These are phyloP conservation scores for Peniophora sp. DNA, from an alignment of 1,284 basidiomycete species.

Conservation along the genomic window DNA sequence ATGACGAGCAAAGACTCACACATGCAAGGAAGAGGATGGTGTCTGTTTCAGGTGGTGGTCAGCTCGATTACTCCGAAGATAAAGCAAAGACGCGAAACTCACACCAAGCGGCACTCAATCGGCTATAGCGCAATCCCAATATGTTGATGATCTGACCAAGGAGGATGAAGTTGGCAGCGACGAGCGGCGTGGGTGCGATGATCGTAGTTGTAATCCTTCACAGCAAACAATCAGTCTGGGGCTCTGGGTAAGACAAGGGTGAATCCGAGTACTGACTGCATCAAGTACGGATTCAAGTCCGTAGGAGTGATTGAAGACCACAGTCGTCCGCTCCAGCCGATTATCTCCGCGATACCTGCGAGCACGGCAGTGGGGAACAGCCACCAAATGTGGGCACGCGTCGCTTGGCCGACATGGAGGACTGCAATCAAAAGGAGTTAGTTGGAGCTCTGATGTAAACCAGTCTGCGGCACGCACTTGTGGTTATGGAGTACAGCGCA, in stretches of 20 bases:
- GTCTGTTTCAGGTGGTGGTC: constrained; percentile 2
- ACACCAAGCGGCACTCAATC: constrained; percentile 24
- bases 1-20: background rate
- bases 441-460: background rate
- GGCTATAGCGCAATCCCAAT: constrained; percentile 29
- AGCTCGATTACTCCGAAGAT: too few species aligned
- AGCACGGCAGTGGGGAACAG: constrained; percentile 27
- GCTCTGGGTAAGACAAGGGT: background rate
- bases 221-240: background rate
- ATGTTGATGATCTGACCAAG: constrained; percentile 25
- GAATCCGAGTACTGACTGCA: background rate
- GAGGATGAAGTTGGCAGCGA: constrained; percentile 32
- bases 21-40: constrained; percentile 6
- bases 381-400: constrained; percentile 31
- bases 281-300: constrained; percentile 1
- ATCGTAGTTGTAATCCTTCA: constrained; percentile 23
- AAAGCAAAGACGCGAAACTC: constrained; percentile 14
- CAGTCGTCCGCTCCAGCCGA: constrained; percentile 32
- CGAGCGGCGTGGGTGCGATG: constrained; percentile 31
- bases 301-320: constrained; percentile 24
- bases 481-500: background rate
- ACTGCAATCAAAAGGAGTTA: constrained; percentile 14
- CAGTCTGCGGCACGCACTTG: background rate
- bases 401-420: constrained; percentile 24
- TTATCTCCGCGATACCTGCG: constrained; percentile 27